Conservation (phyloP, 225 moss, liverwort and hornwort genomes). For the Takakia lepidozioides region DNA sequence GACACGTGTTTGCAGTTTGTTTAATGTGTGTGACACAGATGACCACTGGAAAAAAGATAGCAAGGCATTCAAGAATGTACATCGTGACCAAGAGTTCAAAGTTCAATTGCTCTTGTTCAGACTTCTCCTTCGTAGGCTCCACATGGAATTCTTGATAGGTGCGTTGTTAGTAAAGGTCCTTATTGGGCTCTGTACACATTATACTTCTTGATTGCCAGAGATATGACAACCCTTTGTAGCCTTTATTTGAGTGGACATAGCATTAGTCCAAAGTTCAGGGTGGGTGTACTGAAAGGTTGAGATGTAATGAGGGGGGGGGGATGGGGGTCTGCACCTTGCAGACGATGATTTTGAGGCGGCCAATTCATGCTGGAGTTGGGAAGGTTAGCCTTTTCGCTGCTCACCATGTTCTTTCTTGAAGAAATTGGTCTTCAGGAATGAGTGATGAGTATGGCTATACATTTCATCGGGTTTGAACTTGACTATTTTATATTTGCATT, state of each 20-base stretch:
- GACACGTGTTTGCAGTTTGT: neutral
- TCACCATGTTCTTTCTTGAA: conserved; percentile 14
- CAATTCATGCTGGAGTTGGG: conserved; percentile 12
- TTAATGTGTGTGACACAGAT: neutral
- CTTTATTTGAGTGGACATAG: neutral
- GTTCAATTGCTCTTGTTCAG: too few relatives aligned
- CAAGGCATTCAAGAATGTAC: too few relatives aligned
- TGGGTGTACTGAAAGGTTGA: neutral
- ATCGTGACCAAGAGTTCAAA: too few relatives aligned
- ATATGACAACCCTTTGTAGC: neutral
- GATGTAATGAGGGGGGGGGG: too few relatives aligned
- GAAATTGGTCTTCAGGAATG: too few relatives aligned
- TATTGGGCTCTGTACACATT: too few relatives aligned
- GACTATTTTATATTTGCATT: too few relatives aligned
- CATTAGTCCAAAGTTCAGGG: neutral
- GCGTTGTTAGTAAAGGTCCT: too few relatives aligned
- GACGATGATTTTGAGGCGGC: conserved; percentile 60
- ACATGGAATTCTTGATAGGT: too few relatives aligned
- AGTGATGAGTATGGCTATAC: too few relatives aligned
- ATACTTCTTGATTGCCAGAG: neutral
- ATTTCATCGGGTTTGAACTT: too few relatives aligned
- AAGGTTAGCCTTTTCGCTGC: conserved; percentile 59
- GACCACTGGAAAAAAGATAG: neutral
- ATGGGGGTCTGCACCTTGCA: conserved; percentile 40
- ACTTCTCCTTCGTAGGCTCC: too few relatives aligned